These are phyloP conservation scores for Saussurea involucrata DNA, from an alignment of 129 eudicot genomes.

Conservation along the genomic window DNA sequence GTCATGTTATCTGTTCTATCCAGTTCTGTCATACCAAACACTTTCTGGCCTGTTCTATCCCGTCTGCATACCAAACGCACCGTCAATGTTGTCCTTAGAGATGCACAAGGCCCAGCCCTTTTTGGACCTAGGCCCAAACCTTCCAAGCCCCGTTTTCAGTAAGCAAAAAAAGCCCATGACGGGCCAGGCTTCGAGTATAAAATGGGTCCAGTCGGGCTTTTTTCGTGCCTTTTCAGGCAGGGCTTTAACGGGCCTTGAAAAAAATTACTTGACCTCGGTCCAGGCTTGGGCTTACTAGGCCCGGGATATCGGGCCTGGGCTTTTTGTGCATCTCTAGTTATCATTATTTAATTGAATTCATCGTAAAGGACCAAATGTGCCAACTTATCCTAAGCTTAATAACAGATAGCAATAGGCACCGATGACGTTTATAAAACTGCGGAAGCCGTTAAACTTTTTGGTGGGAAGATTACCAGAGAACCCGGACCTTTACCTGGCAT, in stretches of 20 bases:
- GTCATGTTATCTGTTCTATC: no score
- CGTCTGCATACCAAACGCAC: no score
- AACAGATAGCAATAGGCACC: conserved; percentile 93
- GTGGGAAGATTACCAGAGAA: conserved; percentile 87
- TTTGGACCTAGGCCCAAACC: background rate
- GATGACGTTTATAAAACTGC: conserved; percentile 95
- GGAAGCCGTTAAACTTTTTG: conserved; percentile 75
- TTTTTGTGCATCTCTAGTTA: background rate
- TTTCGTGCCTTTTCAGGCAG: background rate
- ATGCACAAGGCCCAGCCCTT: background rate
- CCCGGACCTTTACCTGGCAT: conserved; percentile 96
- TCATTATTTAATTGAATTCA: background rate
- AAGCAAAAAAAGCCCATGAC: background rate
- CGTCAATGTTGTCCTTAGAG: background rate
- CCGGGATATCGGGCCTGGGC: background rate
- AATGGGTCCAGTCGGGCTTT: background rate
- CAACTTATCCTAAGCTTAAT: conserved; percentile 1
- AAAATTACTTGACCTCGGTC: background rate
- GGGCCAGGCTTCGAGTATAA: background rate
- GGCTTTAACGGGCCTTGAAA: background rate
- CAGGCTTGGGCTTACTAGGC: background rate
- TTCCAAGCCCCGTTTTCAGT: background rate
- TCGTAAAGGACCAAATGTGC: background rate
- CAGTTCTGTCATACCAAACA: no score
- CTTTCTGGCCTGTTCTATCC: no score